A percentile compares a stretch with the other conserved stretches of the same genome.
Conservation (phyloP, 75 land plant genomes). For the Cryptomeria japonica region DNA sequence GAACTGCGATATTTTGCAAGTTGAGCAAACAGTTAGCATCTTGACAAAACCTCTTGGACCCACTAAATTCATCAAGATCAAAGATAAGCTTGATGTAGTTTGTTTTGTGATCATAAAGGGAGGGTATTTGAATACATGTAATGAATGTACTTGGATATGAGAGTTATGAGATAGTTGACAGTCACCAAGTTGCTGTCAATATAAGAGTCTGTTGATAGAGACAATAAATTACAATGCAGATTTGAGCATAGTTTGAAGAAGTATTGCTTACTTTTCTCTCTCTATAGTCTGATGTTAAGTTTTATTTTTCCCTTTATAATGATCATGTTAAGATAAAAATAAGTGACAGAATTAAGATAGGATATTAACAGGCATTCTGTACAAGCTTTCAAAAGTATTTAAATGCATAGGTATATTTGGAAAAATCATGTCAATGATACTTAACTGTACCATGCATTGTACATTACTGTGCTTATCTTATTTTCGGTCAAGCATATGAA, state of each 20-base stretch:
- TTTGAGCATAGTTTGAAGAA: not conserved
- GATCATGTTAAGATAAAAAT: not conserved
- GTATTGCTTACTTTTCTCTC: not conserved
- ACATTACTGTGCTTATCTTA: not conserved
- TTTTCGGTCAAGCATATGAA: not conserved
- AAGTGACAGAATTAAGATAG: not conserved
- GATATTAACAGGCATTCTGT: not conserved
- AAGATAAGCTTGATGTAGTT: not conserved
- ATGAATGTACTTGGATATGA: not conserved
- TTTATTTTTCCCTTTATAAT: no score
- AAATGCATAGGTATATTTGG: not conserved
- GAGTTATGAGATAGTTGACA: not conserved
- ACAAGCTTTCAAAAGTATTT: not conserved
- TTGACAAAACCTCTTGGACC: not conserved
- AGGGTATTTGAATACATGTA: not conserved
- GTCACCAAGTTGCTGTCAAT: not conserved
- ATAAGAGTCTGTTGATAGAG: not conserved
- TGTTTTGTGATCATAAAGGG: not conserved
- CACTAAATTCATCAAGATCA: no score
- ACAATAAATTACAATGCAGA: not conserved
- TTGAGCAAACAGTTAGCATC: no score
- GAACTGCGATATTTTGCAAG: no score
- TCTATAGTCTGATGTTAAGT: no score
- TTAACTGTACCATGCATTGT: no score
- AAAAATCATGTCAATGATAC: no score